Base-by-base conservation (phyloP, 352 stramenopile genomes). In the Phytopythium litorale region DNA sequence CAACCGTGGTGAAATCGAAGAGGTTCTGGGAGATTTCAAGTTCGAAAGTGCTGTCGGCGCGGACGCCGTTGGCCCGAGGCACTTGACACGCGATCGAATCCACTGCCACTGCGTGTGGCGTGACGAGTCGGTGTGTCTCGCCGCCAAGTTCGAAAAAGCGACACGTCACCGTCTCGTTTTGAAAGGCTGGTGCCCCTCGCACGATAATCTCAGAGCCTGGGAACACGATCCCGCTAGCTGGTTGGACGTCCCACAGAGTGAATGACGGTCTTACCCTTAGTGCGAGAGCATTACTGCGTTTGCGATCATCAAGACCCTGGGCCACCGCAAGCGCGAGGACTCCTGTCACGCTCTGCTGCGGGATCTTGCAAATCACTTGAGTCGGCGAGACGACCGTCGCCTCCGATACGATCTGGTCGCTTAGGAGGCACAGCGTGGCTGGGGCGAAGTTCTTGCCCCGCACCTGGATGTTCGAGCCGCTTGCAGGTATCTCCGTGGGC, bases 21-120 rank as follows among this genome's bases (percentile, higher is more conserved):
- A 16, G 43, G 23, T 76, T 72, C 19, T 76, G 71, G 19, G 71
- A 70, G 12, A 76, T 62, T 13, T 50, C 61, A 19, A 78, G 35
- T 28, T 50, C n/a, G 30, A 69, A 37, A 6, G 38, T 38, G 15
- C 3, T 42, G 0, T 54, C 46, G 15, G 18, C 3, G 19, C 11
- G 18, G 57, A 56, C 28, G 4, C 12, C 35, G n/a, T 42, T 16
- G 19, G 71, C 21, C 32, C 64, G 56, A 1, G 71, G 71, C 1
- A 78, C 58, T 30, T 55, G 50, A 15, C 71, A 75, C 16, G 55
- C 42, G 7, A 78, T 64, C 2, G 64, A 70, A 42, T 69, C 42
- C 28, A 56, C 40, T 30, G 64, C 66, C 7, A 78, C 52, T 37
- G 49, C 60, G 28, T 60, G 32, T 0, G 71, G 71, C 4, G 45